A percentile compares a stretch with the other conserved stretches of the same genome.
phyloP scores from a whole-genome alignment of 139 green algal species.

The Tetraselmis chui region DNA sequence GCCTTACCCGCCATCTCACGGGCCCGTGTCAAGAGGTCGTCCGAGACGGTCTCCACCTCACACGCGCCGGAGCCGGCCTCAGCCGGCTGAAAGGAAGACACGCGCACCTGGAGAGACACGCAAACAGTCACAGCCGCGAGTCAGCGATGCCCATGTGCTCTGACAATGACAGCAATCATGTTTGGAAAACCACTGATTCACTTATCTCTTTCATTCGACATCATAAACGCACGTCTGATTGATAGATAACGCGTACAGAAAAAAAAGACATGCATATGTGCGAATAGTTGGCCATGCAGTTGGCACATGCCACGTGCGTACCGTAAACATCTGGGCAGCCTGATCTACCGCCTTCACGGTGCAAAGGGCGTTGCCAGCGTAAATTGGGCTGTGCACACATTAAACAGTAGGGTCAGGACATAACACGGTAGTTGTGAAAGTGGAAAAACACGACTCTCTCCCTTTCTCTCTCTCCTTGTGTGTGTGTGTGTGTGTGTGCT shows the following conservation, averaged over 20 bases:
- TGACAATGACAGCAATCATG: too few species aligned
- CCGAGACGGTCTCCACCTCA: constrained; percentile 33
- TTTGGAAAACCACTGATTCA: too few species aligned
- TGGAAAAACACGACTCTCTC: not conserved
- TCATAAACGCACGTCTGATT: too few species aligned
- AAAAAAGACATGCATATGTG: too few species aligned
- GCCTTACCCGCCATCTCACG: constrained; percentile 2
- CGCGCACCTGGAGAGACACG: constrained; percentile 36
- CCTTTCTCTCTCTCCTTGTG: not conserved
- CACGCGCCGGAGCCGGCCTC: constrained; percentile 12
- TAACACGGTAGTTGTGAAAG: not conserved
- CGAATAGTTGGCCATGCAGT: too few species aligned
- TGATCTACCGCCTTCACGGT: constrained; percentile 47
- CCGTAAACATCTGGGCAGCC: constrained; percentile 54
- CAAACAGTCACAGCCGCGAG: too few species aligned
- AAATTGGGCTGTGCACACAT: constrained; percentile 73
- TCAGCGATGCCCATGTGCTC: too few species aligned
- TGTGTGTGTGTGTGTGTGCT: not conserved
- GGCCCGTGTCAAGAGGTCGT: constrained; percentile 34
- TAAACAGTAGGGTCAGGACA: not conserved
- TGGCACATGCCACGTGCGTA: constrained; percentile 34
- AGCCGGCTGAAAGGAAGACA: constrained; percentile 61
- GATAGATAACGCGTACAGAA: too few species aligned
- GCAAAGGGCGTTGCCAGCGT: constrained; percentile 82
- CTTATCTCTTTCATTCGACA: too few species aligned